Evolutionary conservation across 139 green algal species (phyloP).

Genomic region (Diplosphaera chodatii): DNA sequence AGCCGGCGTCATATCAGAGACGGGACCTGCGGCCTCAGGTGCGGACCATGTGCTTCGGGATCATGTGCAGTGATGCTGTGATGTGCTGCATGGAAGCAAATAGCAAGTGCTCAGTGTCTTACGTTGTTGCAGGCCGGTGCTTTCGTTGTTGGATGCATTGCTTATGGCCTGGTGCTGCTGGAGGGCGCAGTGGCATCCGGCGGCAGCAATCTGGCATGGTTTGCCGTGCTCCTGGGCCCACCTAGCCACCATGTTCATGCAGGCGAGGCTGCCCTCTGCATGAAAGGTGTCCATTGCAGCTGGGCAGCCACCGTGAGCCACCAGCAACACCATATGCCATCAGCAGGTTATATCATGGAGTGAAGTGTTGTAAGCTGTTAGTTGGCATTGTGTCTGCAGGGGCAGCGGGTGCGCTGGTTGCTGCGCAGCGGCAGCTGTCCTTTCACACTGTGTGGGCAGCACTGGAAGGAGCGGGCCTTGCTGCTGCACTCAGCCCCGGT

Average conservation of each 20-base stretch:
- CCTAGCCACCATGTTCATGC: neutral
- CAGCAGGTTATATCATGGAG: too few species aligned
- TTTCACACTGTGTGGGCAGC: neutral
- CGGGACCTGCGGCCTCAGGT: neutral
- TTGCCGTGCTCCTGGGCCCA: neutral
- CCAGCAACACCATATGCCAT: too few species aligned
- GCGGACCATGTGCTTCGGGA: too few species aligned
- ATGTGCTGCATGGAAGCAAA: too few species aligned
- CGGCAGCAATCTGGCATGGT: neutral
- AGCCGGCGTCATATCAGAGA: neutral
- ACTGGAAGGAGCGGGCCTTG: neutral
- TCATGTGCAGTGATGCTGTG: too few species aligned
- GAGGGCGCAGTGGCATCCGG: neutral
- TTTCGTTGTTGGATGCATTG: neutral
- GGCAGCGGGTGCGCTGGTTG: neutral
- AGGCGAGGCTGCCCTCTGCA: neutral
- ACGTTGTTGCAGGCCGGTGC: neutral
- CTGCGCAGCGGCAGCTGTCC: neutral
- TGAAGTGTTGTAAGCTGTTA: too few species aligned
- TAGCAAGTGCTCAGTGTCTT: too few species aligned
- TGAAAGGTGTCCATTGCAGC: too few species aligned
- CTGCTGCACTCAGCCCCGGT: neutral
- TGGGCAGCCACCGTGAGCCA: too few species aligned
- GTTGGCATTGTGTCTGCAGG: too few species aligned
- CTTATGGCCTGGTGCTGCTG: neutral